Base-by-base conservation (phyloP, 2,329 filamentous ascomycete genomes). In the Truncatella angustata region DNA sequence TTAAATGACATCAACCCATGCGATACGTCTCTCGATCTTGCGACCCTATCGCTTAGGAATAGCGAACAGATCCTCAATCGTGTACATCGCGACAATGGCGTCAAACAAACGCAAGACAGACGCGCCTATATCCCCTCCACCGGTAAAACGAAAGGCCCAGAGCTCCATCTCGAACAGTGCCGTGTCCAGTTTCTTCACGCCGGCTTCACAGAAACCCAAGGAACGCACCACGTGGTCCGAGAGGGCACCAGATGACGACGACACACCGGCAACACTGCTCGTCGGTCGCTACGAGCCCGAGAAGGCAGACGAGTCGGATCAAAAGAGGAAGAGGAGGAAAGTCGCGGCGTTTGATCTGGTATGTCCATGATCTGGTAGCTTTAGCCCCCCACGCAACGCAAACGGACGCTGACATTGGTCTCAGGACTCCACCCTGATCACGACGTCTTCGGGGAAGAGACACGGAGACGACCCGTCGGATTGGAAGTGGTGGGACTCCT, bases 401-500 rank as follows among this genome's bases (percentile, higher is more conserved):
- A 18, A 45, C 20, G 21, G n/a, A n/a, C n/a, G n/a, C n/a, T 26
- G 30, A 2, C 48, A 28, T 21, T 11, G 16, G 24, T 10, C 18
- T 11, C 53, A 90, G 86, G 94, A 99, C 66, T 94, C 90, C 6
- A 99, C 94, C 1, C 73, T 99, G 30, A 91, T 99, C 56, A 77
- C 77, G 2, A 88, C 91, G 0, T 79, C 84, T 4, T 96, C 91
- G 0, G 91, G 91, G 6, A 94, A 90, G 70, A 87, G 81, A 47
- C 93, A 93, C 63, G 79, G 84, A 3, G 79, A 80, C 48, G 82
- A 85, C 58, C 81, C 85, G 0, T 75, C 77, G 4, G 93, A 97
- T 66, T 99, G 94, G 94, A 91, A 90, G 68, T 99, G 94, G 94
- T 97, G 91, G 91, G 75, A 95, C 66, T 61, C 71, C 12, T 77